Conservation (phyloP, 345 rosid genomes). For the Xanthoceras sorbifolium region DNA sequence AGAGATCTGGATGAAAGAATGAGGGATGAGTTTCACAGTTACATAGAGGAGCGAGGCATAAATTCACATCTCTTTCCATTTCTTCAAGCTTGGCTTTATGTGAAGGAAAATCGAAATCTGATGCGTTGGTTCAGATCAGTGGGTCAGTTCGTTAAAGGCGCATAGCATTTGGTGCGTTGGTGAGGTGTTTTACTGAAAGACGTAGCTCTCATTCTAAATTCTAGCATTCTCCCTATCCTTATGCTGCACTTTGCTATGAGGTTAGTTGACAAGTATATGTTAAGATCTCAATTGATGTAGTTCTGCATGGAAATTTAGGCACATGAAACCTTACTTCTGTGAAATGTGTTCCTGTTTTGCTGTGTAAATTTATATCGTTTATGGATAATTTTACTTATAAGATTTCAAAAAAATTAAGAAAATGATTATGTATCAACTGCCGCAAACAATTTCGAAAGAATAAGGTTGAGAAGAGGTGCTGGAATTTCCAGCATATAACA, state of each 20-base stretch:
- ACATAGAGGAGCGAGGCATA: slow-evolving; percentile 81
- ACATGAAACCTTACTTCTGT: not conserved
- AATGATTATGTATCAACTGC: too few relatives aligned
- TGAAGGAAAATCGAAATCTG: slow-evolving; percentile 77
- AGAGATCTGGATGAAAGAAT: slow-evolving; percentile 77
- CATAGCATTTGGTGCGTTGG: not conserved
- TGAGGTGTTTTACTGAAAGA: not conserved
- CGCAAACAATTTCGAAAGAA: too few relatives aligned
- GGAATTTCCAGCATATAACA: too few relatives aligned
- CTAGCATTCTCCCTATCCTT: not conserved
- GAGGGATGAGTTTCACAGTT: slow-evolving; percentile 78
- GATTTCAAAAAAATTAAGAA: too few relatives aligned
- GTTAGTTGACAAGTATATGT: not conserved
- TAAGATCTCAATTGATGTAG: not conserved
- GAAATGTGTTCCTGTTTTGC: not conserved
- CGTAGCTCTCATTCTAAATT: not conserved
- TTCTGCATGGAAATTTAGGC: not conserved
- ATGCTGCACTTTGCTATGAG: not conserved
- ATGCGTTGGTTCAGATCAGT: slow-evolving; percentile 82
- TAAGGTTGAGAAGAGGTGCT: too few relatives aligned
- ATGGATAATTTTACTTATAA: not conserved
- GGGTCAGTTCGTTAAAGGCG: slow-evolving; percentile 50
- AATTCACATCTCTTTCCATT: slow-evolving; percentile 77
- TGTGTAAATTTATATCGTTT: not conserved
- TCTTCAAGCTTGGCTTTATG: slow-evolving; percentile 93